Percentiles rank a stretch among this genome's conserved stretches.
Evolutionary conservation across 2,329 filamentous ascomycete genomes (phyloP).

Genomic region (Gyromitra esculenta): DNA sequence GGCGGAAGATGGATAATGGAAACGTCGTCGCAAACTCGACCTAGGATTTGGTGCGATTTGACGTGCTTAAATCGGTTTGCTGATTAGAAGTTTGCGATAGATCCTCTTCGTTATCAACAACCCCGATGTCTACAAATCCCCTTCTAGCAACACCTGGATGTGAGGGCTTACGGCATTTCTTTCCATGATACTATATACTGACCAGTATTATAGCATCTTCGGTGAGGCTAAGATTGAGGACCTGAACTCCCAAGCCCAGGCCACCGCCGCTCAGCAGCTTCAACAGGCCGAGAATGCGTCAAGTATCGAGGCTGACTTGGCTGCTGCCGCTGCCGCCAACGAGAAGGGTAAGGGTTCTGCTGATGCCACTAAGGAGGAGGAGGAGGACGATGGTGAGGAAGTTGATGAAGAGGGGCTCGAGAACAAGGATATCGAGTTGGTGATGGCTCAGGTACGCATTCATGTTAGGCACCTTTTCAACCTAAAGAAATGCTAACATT

Average conservation of each 20-base stretch:
- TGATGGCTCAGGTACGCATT: constrained; percentile 68
- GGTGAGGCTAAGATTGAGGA: constrained; percentile 99
- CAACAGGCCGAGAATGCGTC: constrained; percentile 75
- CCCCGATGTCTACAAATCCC: constrained; percentile 99
- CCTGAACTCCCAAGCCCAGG: constrained; percentile 97
- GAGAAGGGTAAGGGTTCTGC: constrained; percentile 78
- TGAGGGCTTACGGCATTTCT: constrained; percentile 66
- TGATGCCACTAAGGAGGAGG: constrained; percentile 72
- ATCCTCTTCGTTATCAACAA: constrained; percentile 99
- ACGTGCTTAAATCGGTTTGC: not conserved
- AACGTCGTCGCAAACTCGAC: not conserved
- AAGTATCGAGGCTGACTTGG: constrained; percentile 67
- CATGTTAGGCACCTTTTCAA: not conserved
- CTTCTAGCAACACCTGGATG: constrained; percentile 99
- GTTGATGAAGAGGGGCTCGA: constrained; percentile 94
- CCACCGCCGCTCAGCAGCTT: constrained; percentile 93
- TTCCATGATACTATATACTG: constrained; percentile 51
- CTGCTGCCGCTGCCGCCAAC: constrained; percentile 65
- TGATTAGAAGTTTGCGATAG: constrained; percentile 63
- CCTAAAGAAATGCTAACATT: constrained; percentile 33
- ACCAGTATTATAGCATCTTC: constrained; percentile 65
- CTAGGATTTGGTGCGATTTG: not conserved
- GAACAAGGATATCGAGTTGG: constrained; percentile 98
- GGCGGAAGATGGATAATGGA: not conserved
- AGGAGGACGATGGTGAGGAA: constrained; percentile 94